phyloP scores from a whole-genome alignment of 2,329 filamentous ascomycete genomes.

The Exophiala lecanii-corni region DNA sequence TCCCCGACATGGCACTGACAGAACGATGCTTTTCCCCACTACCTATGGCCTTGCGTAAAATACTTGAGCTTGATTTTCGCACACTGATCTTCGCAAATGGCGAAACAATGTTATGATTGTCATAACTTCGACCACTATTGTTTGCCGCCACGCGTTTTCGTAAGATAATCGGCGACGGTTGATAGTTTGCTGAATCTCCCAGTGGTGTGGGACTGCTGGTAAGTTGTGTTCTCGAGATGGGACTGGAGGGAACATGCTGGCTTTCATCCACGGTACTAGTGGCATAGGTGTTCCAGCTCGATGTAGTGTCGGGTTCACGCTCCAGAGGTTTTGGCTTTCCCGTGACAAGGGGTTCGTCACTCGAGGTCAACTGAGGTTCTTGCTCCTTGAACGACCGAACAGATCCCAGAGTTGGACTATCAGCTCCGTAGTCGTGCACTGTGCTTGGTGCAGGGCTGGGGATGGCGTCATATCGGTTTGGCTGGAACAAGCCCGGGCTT shows the following conservation, averaged over 20 bases:
- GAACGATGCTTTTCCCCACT: constrained; percentile 16
- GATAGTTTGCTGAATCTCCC: constrained; percentile 25
- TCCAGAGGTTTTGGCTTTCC: constrained; percentile 14
- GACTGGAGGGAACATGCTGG: constrained; percentile 25
- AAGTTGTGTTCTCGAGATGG: constrained; percentile 36
- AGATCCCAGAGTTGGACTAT: constrained; percentile 20
- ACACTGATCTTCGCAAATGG: constrained; percentile 18
- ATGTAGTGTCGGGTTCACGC: constrained; percentile 32
- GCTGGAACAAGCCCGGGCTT: constrained; percentile 12
- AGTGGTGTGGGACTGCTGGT: constrained; percentile 35
- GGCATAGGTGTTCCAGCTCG: constrained; percentile 60
- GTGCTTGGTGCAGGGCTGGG: constrained; percentile 14
- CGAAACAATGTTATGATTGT: constrained; percentile 32
- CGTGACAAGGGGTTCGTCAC: constrained; percentile 12
- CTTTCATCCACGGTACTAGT: constrained; percentile 44
- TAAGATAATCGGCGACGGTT: constrained; percentile 36
- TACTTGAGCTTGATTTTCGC: constrained; percentile 20
- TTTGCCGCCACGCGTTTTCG: constrained; percentile 32
- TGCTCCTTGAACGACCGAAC: constrained; percentile 4
- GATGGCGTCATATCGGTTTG: constrained; percentile 1
- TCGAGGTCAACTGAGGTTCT: constrained; percentile 9
- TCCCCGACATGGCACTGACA: constrained; percentile 28
- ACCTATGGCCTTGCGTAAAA: constrained; percentile 20
- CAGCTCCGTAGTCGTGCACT: constrained; percentile 10
- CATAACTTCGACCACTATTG: constrained; percentile 29